phyloP scores from a whole-genome alignment of 2,329 filamentous ascomycete species.

The Cercospora sp. region DNA sequence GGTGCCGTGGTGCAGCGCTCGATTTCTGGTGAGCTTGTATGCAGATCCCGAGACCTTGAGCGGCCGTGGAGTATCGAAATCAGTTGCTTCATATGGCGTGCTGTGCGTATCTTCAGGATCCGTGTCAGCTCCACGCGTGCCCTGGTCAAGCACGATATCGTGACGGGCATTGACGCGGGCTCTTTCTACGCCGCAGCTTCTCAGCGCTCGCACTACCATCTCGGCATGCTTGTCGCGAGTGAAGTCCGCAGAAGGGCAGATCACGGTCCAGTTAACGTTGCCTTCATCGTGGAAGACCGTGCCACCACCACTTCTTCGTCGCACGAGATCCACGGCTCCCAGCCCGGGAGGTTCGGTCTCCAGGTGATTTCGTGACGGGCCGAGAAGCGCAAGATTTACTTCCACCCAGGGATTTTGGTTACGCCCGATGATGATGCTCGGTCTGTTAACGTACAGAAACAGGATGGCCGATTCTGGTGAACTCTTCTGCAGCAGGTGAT shows the following conservation, averaged over 20 bases:
- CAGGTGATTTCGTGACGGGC: constrained; percentile 40
- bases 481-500: constrained; percentile 77
- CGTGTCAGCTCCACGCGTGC: constrained; percentile 25
- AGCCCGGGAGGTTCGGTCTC: constrained; percentile 43
- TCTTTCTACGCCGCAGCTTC: constrained; percentile 56
- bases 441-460: constrained; percentile 83
- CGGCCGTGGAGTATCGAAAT: constrained; percentile 37
- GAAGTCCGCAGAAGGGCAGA: constrained; percentile 73
- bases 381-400: constrained; percentile 68
- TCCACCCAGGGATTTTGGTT: constrained; percentile 99
- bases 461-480: constrained; percentile 72
- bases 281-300: constrained; percentile 91
- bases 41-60: constrained; percentile 90
- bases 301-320: constrained; percentile 83
- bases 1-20: constrained; percentile 90
- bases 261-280: constrained; percentile 94
- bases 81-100: constrained; percentile 45
- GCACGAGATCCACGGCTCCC: constrained; percentile 64
- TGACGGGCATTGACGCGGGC: constrained; percentile 84
- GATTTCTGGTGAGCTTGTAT: constrained; percentile 81
- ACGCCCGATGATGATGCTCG: constrained; percentile 85
- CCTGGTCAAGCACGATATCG: constrained; percentile 78
- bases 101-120: constrained; percentile 46
- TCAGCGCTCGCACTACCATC: constrained; percentile 87
- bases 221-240: constrained; percentile 83